A percentile compares a stretch with the other conserved stretches of the same genome.
Evolutionary conservation across 2,329 filamentous ascomycete species (phyloP).

Genomic region (Rutstroemia sp.): DNA sequence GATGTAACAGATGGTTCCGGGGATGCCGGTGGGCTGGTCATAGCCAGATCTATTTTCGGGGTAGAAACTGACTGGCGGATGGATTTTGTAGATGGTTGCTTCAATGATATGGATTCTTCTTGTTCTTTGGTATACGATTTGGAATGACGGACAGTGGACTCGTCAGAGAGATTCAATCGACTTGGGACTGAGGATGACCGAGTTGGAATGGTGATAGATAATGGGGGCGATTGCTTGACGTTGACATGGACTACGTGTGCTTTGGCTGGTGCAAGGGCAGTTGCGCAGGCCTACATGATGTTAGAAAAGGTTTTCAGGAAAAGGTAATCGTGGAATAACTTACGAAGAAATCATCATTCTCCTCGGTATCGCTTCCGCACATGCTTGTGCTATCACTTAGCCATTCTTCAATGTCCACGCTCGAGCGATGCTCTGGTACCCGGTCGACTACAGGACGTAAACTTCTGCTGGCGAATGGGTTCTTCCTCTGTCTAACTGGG

Average conservation of each 20-base stretch:
- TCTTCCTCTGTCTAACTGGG: constrained; percentile 2
- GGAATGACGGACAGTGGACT: not conserved
- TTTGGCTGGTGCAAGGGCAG: constrained; percentile 18
- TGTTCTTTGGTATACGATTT: not conserved
- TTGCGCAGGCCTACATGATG: constrained; percentile 17
- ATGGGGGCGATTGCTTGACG: not conserved
- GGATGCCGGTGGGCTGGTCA: constrained; percentile 2
- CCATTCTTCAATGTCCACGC: constrained; percentile 19
- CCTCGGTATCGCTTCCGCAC: constrained; percentile 13
- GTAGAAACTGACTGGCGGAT: not conserved
- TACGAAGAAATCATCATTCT: constrained; percentile 18
- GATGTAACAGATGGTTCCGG: not conserved
- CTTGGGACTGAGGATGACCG: constrained; percentile 15
- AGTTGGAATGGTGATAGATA: constrained; percentile 15
- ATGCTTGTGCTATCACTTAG: constrained; percentile 18
- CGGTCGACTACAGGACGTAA: constrained; percentile 2
- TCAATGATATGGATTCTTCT: not conserved
- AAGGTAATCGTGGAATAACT: not conserved
- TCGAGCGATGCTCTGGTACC: constrained; percentile 6
- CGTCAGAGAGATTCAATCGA: not conserved
- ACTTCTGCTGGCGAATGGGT: not conserved
- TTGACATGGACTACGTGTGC: constrained; percentile 22
- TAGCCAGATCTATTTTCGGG: not conserved
- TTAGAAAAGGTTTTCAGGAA: not conserved
- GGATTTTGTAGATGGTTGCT: not conserved